These are phyloP conservation scores for Pestalotiopsis sp. DNA, from an alignment of 2,329 filamentous ascomycete species.

Conservation along the genomic window DNA sequence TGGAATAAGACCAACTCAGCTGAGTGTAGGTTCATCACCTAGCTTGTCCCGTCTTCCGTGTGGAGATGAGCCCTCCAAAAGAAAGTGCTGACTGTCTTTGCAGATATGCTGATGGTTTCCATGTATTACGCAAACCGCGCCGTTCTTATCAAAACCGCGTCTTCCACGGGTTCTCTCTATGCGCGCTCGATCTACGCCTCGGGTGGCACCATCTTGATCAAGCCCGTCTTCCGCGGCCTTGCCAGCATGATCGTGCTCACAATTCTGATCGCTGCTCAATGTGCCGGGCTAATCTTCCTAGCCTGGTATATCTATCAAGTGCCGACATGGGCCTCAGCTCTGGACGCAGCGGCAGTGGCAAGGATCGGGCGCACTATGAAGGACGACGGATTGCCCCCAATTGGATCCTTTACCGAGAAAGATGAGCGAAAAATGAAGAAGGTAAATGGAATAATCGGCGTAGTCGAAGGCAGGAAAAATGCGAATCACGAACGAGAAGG, in stretches of 20 bases:
- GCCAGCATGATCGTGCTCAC: conserved; percentile 16
- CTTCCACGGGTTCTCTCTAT: not conserved
- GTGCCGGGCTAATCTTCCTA: conserved; percentile 9
- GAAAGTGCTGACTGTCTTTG: not conserved
- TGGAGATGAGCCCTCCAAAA: not conserved
- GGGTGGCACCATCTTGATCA: conserved; percentile 14
- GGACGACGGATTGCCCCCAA: conserved; percentile 15
- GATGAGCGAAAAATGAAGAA: conserved; percentile 14
- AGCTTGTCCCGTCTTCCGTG: not conserved
- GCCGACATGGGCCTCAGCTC: conserved; percentile 16
- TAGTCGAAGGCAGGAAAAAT: not conserved
- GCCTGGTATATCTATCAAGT: conserved; percentile 16
- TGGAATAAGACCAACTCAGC: conserved; percentile 15
- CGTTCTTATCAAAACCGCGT: conserved; percentile 13
- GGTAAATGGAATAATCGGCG: conserved; percentile 13
- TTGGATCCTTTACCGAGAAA: conserved; percentile 13
- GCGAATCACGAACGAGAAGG: not conserved
- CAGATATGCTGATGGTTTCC: conserved; percentile 18
- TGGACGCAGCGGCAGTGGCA: conserved; percentile 15
- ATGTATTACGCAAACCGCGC: conserved; percentile 21
- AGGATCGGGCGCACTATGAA: conserved; percentile 15
- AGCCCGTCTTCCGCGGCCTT: conserved; percentile 12
- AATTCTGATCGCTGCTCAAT: conserved; percentile 15
- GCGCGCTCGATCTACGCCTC: conserved; percentile 17
- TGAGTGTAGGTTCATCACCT: conserved; percentile 9